Base-by-base conservation (phyloP, 2,329 filamentous ascomycete genomes). In the Ceratocystiopsis sp. region DNA sequence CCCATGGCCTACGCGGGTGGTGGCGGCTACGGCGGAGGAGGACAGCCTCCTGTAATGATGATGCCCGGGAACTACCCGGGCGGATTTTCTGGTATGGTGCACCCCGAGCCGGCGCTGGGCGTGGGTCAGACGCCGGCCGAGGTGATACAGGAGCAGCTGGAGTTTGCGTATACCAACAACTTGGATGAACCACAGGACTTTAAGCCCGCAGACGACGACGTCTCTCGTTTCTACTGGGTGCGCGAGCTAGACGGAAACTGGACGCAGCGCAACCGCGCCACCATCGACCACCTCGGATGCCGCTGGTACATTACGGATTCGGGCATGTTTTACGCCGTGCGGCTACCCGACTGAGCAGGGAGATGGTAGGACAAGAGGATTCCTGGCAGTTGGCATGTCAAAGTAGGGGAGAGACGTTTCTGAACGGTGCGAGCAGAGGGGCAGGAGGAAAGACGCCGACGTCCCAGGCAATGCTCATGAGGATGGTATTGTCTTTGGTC, bases 241-340 rank as follows among this genome's bases (percentile, higher is more conserved):
- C 69, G 72, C 45, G 73, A 79, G 59, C 58, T 71, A 50, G 73
- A 79, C 56, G 68, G 71, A 41, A 66, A 68, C 46, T 78, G 69
- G 68, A 69, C 67, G 34, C 65, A 75, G 57, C 68, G 71, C 55
- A 73, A 66, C 55, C 70, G 74, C 32, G 66, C 66, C 56, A 69
- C 71, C 42, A 73, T 80, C 56, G 75, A 79, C 54, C 62, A 65
- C 53, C 65, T 75, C 35, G 58, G 59, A 49, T 67, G 64, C 50
- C 67, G 71, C 44, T 80, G 75, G 75, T 78, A 71, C 53, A 62
- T 73, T 44, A 66, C 65, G 46, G 61, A 67, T 41, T 64, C 68
- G 44, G 74, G 75, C 21, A 63, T 67, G 53, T 78, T 78, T 55
- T 79, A 79, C 51, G 74, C 74, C 46, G 65, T 74, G 41, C 66